Evolutionary conservation across 2,329 filamentous ascomycete genomes (phyloP), one percentile per base, ranked within the genome.

Genomic region (Hymenotorrendiella dingleyae): DNA sequence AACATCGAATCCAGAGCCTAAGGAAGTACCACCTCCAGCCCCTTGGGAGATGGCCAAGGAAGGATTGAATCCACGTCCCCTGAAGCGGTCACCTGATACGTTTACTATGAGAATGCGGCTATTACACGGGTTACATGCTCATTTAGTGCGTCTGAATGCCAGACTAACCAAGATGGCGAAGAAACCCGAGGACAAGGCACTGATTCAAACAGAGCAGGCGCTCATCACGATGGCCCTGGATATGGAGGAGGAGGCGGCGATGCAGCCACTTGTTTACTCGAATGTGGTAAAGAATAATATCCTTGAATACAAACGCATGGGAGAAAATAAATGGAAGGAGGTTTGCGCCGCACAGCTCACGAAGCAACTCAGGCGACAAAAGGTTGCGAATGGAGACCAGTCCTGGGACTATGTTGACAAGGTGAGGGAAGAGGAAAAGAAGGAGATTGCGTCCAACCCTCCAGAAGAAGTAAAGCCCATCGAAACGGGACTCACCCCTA

Each of bases 231-330:
- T 78, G 47, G 78, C 80, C 0, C 67, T 91, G 1, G 84, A 91
- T 52, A 80, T 90, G 47, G 94, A 98, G 65, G 81, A 94, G 60
- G 76, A 76, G 26, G 68, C 79, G 6, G 89, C 89, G 10, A 78
- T 82, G 12, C 82, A 82, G 46, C 67, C 74, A 1, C 65, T 74
- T 0, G 78, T 97, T 21, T 98, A 98, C 58, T 70, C 75, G 6
- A 95, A 94, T 55, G 70, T 89, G 20, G 79, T 97, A 62, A 94
- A 90, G 59, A 85, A 88, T 52, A 80, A 80, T 24, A 83, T 97
- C 45, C 74, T 84, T 54, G 72, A 73, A 32, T 80, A 89, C 59
- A 87, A 84, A 58, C 84, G 83, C 48, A 90, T 94, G 84, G 71
- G 69, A 1, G 59, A 78, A 3, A 70, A 74, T 3, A 75, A 86